Evolutionary conservation across 164 flowering plant genomes (phyloP), one percentile per base, ranked within the genome.

Genomic region (Liriodendron chinense): DNA sequence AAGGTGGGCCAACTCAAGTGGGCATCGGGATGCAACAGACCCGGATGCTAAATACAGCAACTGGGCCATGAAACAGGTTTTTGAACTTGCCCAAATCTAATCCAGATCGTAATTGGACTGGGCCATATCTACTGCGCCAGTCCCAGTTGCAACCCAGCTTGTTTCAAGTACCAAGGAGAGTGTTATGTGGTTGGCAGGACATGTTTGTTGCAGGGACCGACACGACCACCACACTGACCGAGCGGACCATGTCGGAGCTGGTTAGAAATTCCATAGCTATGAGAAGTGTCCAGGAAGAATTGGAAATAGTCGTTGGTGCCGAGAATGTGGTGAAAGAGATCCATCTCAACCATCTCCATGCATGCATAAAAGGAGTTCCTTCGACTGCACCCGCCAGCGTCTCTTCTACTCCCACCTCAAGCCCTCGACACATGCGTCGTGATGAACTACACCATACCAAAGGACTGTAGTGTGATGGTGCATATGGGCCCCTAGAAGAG

Each of bases 191-290:
- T 21, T 23, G 21, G 23, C 70, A 82, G 84, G 84, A 82, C 50
- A 6, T 79, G 20, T 68, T 82, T 49, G 65, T 34, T 3, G 81
- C 79, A 0, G 81, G 81, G 0, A 78, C 83, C 14, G 81, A 81
- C 8, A 72, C 81, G 1, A 76, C 48, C 28, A 50, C 75, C 47
- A 57, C 75, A 18, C 67, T 78, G 10, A 65, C 68, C 1, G 84
- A 82, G 26, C 78, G 81, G 84, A 75, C 84, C 7, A 70, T 82
- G 59, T 49, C 79, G 0, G 82, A 79, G 67, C 49, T 79, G 20
- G 69, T 74, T 0, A 80, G 65, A 65, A 77, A 77, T 43, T 77
- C 79, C 22, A 6, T 53, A 26, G 65, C 48, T 0, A 71, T 71
- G 74, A 7, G 13, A 14, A 56, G 23, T 13, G 49, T 71, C 1